Percentiles rank a stretch among this genome's conserved stretches.
These are phyloP conservation scores for Macrotyloma uniflorum DNA, from an alignment of 306 rosid species.

Conservation along the genomic window DNA sequence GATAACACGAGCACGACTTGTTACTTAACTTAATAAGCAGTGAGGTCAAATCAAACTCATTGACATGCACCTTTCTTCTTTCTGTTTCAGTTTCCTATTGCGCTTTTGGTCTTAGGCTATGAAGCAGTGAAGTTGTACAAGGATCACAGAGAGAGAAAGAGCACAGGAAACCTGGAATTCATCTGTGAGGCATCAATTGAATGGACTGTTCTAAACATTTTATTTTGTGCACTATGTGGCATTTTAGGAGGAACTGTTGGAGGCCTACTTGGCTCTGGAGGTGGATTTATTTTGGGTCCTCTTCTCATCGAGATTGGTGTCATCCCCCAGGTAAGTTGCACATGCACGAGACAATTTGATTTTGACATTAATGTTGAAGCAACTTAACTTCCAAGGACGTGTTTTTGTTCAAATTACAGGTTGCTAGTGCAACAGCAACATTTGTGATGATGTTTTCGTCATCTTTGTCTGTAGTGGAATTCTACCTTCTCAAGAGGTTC, in stretches of 20 bases:
- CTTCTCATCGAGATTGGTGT: conserved; percentile 92
- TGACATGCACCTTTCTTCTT: not conserved
- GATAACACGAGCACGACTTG: conserved; percentile 15
- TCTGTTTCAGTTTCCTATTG: conserved; percentile 68
- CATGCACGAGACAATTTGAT: not conserved
- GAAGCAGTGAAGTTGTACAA: conserved; percentile 76
- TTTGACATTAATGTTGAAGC: not conserved
- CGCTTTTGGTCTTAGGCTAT: conserved; percentile 68
- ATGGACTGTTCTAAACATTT: conserved; percentile 65
- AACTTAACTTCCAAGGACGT: conserved; percentile 1
- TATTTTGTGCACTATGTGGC: conserved; percentile 83
- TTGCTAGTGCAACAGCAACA: conserved; percentile 95
- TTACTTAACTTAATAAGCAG: not conserved
- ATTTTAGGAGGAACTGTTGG: conserved; percentile 89
- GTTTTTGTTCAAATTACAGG: conserved; percentile 47
- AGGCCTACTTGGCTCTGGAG: conserved; percentile 89
- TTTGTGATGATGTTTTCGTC: conserved; percentile 93
- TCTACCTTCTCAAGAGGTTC: conserved; percentile 84
- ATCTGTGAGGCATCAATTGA: conserved; percentile 91
- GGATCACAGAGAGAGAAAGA: conserved; percentile 63
- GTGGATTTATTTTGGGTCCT: conserved; percentile 92
- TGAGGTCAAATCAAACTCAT: not conserved
- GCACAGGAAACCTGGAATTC: conserved; percentile 58
- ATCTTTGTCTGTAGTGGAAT: conserved; percentile 87
- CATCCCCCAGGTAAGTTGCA: conserved; percentile 67